A percentile compares a stretch with the other conserved stretches of the same genome.
phyloP scores from a whole-genome alignment of 2,329 filamentous ascomycete genomes.

The Diaporthe aspalathi region DNA sequence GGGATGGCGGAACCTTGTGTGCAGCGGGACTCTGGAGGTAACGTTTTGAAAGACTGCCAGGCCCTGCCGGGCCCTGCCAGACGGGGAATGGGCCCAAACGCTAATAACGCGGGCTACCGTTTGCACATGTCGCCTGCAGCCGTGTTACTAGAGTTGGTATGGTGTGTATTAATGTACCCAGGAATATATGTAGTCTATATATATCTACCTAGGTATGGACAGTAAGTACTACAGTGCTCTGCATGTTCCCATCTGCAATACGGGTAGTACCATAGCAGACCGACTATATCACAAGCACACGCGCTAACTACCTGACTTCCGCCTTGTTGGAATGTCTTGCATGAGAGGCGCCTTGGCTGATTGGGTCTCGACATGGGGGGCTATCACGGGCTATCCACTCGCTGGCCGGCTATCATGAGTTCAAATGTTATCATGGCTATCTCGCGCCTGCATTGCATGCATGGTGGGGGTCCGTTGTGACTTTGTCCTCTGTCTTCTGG shows the following conservation, averaged over 20 bases:
- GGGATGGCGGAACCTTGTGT: constrained; percentile 14
- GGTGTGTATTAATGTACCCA: no score
- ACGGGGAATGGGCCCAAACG: constrained; percentile 16
- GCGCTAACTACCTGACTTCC: constrained; percentile 7
- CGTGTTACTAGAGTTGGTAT: no score
- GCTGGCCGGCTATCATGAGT: no score
- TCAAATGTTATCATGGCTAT: constrained; percentile 20
- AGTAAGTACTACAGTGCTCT: no score
- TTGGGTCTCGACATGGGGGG: constrained; percentile 6
- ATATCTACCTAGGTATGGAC: no score
- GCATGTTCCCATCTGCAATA: no score
- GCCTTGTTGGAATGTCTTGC: constrained; percentile 26
- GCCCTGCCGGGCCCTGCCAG: neutral
- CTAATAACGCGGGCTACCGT: constrained; percentile 6
- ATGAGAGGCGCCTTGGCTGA: constrained; percentile 26
- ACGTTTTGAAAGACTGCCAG: constrained; percentile 28
- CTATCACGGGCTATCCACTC: neutral
- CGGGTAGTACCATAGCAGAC: no score
- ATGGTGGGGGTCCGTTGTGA: constrained; percentile 16
- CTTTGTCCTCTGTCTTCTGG: neutral
- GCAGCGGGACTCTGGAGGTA: constrained; percentile 3
- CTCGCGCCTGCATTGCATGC: neutral
- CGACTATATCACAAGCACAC: neutral
- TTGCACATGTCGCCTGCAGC: no score
- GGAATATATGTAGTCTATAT: no score